Percentiles rank a stretch among this genome's conserved stretches.
These are phyloP conservation scores for Pseudogymnoascus sp. DNA, from an alignment of 2,329 filamentous ascomycete genomes.

Conservation along the genomic window DNA sequence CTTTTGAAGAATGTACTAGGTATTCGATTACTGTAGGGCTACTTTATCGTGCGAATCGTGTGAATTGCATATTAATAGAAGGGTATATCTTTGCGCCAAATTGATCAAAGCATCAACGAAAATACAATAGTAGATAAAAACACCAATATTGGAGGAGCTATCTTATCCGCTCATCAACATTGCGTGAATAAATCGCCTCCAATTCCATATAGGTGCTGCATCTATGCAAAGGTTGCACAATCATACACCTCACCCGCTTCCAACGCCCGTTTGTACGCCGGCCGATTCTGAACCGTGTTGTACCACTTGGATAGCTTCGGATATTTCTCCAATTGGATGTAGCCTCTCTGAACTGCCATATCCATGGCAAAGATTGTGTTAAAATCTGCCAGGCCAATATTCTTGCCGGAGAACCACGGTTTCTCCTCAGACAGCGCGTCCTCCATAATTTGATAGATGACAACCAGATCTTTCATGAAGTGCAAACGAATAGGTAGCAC, in stretches of 20 bases:
- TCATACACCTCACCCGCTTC: conserved; percentile 17
- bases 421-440: conserved; percentile 21
- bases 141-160: neutral
- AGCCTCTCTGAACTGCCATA: conserved; percentile 10
- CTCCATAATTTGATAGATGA: conserved; percentile 22
- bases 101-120: neutral
- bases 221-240: conserved; percentile 9
- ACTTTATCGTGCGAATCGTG: no score
- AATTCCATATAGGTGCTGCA: neutral
- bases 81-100: neutral
- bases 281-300: conserved; percentile 15
- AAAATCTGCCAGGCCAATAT: neutral
- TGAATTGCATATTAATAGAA: neutral
- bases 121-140: neutral
- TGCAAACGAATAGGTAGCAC: conserved; percentile 19
- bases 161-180: neutral
- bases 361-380: neutral
- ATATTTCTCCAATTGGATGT: conserved; percentile 20
- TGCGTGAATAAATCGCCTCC: neutral
- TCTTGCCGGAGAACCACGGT: conserved; percentile 20
- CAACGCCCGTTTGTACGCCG: conserved; percentile 17
- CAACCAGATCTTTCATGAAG: conserved; percentile 17
- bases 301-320: conserved; percentile 21
- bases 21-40: no score
- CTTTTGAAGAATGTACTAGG: neutral